Base-by-base conservation (phyloP, 2,329 filamentous ascomycete species). In the Claviceps citrina region DNA sequence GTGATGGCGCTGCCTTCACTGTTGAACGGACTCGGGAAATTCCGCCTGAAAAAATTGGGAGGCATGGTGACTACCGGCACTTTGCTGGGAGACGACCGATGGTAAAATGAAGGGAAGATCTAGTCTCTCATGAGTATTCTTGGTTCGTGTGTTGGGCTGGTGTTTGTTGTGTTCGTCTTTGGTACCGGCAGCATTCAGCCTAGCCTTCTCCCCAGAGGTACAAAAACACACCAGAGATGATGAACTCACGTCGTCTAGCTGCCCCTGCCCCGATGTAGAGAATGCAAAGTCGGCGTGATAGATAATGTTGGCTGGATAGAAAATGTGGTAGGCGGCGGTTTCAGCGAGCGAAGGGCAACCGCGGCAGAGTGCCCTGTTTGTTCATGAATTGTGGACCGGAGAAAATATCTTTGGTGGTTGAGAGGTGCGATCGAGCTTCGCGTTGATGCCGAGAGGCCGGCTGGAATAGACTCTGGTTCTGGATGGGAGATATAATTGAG, bases 21-120 rank as follows among this genome's bases (percentile, higher is more conserved):
- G 13, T 38, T 31, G 28, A 42, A 38, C 15, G 19, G 22, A 7
- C 37, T 39, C 36, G 33, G 16, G n/a, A 30, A 7, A 4, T 38
- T 15, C 7, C 24, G 33, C 24, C 28, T 39, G 13, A 36, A 24
- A 12, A 37, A 39, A 38, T 15, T 35, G 31, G 46, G 46, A 45
- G 46, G 35, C 44, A 46, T 45, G 31, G 36, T 26, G 31, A 38
- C 28, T n/a, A 15, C 15, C 13, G 3, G 32, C 20, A 19, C 27
- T 31, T 28, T 34, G 24, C 8, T 38, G 39, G 34, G 32, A 38
- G 26, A 18, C n/a, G 31, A 20, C 26, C 22, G 12, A 31, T 40
- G 40, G n/a, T 43, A 24, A 37, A 48, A 44, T 46, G 39, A 48
- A 43, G 7, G 6, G 5, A 6, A 19, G 9, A 31, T 42, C 43